Conservation (phyloP, 352 stramenopile genomes). For the Globisporangium nunn region DNA sequence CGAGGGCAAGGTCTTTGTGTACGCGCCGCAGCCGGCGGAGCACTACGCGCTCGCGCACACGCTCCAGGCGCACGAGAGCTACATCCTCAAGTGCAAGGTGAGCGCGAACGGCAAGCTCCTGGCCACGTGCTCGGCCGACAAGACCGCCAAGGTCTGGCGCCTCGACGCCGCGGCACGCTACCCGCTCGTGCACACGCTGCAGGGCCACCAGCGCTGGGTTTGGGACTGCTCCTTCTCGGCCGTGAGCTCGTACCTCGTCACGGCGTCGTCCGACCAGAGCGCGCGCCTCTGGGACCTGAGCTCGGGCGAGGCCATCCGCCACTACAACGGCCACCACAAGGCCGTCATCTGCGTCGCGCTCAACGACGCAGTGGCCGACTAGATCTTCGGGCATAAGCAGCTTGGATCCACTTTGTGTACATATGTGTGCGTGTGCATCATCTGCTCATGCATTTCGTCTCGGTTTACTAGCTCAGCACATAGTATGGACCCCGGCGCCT, state of each 20-base stretch:
- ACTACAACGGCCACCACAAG: slow-evolving; percentile 89
- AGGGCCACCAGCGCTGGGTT: slow-evolving; percentile 94
- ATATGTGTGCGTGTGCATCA: neutral
- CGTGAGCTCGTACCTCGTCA: slow-evolving; percentile 97
- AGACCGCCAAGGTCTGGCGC: slow-evolving; percentile 90
- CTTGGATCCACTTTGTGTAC: neutral
- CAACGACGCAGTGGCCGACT: slow-evolving; percentile 76
- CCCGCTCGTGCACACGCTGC: slow-evolving; percentile 68
- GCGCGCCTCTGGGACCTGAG: slow-evolving; percentile 96
- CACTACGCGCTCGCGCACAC: slow-evolving; percentile 63
- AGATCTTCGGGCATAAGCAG: slow-evolving; percentile 1
- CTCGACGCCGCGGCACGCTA: slow-evolving; percentile 30
- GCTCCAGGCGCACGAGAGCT: slow-evolving; percentile 85
- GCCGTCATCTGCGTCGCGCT: slow-evolving; percentile 85
- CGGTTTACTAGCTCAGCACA: slow-evolving; percentile 5
- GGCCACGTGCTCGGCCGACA: slow-evolving; percentile 91
- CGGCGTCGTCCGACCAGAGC: slow-evolving; percentile 93
- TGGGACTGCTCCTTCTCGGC: slow-evolving; percentile 98
- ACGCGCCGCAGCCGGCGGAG: slow-evolving; percentile 54
- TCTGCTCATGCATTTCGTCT: neutral
- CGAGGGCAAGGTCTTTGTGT: slow-evolving; percentile 93
- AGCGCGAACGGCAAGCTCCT: slow-evolving; percentile 83
- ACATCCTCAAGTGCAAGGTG: slow-evolving; percentile 88
- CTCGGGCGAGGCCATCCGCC: slow-evolving; percentile 77
- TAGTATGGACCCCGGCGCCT: slow-evolving; percentile 2